Evolutionary conservation across 2,329 filamentous ascomycete species (phyloP), one percentile per base, ranked within the genome.

Genomic region (Sporothrix pallida): DNA sequence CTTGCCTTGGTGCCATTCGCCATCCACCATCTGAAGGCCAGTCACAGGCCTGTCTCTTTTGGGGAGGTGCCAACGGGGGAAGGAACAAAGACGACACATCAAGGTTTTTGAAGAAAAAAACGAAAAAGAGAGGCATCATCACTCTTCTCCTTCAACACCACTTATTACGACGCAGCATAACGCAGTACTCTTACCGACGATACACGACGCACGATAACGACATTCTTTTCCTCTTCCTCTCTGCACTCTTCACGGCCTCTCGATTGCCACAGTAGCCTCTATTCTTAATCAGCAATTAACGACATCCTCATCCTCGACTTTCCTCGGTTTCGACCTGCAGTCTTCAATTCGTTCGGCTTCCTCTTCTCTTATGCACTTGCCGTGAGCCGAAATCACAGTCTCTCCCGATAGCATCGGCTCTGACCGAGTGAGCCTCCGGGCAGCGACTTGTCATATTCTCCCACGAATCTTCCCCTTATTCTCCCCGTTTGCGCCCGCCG

Each of bases 11-110:
- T 56, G 8, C 31, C 31, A 37, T 37, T 37, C 31, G 31, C 31
- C 31, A 37, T 37, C 31, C 31, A 37, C 31, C 31, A 7, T 37
- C 31, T 5, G 5, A 37, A 37, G 31, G 31, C 31, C 31, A 37
- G 31, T 37, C 31, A 37, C 31, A 37, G 23, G 52, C 52, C n/a
- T 62, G 42, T 63, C 70, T 63, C 42, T 50, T 71, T 71, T 71
- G 17, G 70, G 70, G 44, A 71, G 56, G 54, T 71, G 70, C 42
- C 46, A 71, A 46, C 20, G 26, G 15, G 60, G 37, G 9, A 23
- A 65, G 23, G 42, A 65, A 44, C n/a, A 65, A 67, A 44, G 56
- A 67, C 62, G 42, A 48, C 62, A 48, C 62, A 48, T 26, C 56
- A n/a, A 48, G 50, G 52, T 62, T 20, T 37, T 44, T 7, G n/a